Base-by-base conservation (phyloP, 2,329 filamentous ascomycete species). In the Diaporthe vaccinii region DNA sequence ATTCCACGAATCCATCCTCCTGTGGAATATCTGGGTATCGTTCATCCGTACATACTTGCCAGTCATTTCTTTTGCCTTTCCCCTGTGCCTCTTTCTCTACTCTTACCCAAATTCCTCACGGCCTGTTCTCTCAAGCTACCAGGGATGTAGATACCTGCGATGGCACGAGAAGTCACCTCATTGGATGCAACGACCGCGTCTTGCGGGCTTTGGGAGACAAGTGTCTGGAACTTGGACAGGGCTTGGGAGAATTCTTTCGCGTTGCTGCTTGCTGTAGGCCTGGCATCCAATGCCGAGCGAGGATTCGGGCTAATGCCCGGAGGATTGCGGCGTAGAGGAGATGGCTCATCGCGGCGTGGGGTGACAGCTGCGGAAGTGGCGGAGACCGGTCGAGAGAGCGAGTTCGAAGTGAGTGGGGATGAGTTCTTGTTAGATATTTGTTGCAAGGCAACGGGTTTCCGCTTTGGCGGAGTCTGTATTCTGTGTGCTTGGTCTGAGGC, bases 121-220 rank as follows among this genome's bases (percentile, higher is more conserved):
- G 49, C 49, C 44, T 67, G 44, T 36, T 67, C 62, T 34, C 62
- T 67, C 44, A 67, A 15, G 14, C 44, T 67, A 17, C 62, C 62
- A n/a, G 62, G 62, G n/a, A 67, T 67, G 14, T 51, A 67, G 28
- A 67, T 46, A n/a, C 59, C 59, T 44, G 59, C 59, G 15, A 62
- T 62, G 39, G 59, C 59, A 20, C 59, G 59, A 28, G 59, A 62
- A 41, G 59, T 62, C n/a, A 62, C 59, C 5, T 62, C 59, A 20
- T 62, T 44, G 39, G 59, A 62, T 17, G 39, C 59, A 14, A 62
- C 36, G 15, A 44, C 36, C 39, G 59, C 36, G 8, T 62, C 59
- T 44, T 62, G 59, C 2, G 59, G n/a, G 15, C 31, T 62, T n/a
- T 28, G 59, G 12, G 59, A 62, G 25, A 44, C 22, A 17, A 62